Evolutionary conservation across 2,329 filamentous ascomycete genomes (phyloP).

Genomic region (Penicillium sp.): DNA sequence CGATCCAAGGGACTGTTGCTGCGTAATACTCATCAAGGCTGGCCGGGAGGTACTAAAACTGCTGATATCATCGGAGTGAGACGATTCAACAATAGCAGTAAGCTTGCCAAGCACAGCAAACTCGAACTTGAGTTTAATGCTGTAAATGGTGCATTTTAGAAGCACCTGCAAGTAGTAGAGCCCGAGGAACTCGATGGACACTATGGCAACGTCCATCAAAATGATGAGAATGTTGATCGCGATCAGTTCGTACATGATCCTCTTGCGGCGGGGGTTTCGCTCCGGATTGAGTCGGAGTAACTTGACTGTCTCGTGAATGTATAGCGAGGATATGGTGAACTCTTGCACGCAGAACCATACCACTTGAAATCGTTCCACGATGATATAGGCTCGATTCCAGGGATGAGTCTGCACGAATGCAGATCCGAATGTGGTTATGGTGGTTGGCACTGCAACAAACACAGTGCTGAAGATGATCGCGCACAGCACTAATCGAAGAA

Average conservation of each 20-base stretch:
- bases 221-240: slow-evolving; percentile 48
- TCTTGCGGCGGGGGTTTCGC: not conserved
- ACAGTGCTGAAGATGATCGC: slow-evolving; percentile 44
- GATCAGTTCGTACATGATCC: slow-evolving; percentile 45
- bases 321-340: slow-evolving; percentile 1
- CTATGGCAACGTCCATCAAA: slow-evolving; percentile 41
- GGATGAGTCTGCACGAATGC: slow-evolving; percentile 26
- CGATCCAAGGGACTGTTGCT: not conserved
- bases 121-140: slow-evolving; percentile 7
- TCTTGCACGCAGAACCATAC: slow-evolving; percentile 5
- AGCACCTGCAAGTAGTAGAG: slow-evolving; percentile 37
- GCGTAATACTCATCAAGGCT: not conserved
- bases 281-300: not conserved
- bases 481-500: slow-evolving; percentile 34
- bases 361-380: slow-evolving; percentile 6
- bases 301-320: slow-evolving; percentile 3
- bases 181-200: slow-evolving; percentile 38
- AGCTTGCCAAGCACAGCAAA: slow-evolving; percentile 5
- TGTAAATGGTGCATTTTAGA: slow-evolving; percentile 27
- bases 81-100: not conserved
- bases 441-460: slow-evolving; percentile 38
- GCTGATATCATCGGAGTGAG: not conserved
- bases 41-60: not conserved
- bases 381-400: slow-evolving; percentile 3
- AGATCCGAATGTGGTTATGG: slow-evolving; percentile 36